These are phyloP conservation scores for Karstenula rhodostoma DNA, from an alignment of 2,329 filamentous ascomycete genomes.

Conservation along the genomic window DNA sequence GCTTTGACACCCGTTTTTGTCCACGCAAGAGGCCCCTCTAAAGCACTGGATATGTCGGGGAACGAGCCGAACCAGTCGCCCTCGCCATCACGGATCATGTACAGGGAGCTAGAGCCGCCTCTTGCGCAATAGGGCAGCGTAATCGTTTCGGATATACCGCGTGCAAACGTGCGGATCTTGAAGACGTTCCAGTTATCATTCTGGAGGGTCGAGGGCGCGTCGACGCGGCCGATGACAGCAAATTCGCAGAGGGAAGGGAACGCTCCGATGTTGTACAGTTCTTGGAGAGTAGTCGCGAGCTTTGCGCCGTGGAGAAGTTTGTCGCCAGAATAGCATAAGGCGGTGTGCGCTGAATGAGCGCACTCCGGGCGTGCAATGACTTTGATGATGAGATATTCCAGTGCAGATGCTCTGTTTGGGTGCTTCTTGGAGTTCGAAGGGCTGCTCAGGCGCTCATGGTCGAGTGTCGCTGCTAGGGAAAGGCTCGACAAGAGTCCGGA, in stretches of 20 bases:
- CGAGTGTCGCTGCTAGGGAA: slow-evolving; percentile 12
- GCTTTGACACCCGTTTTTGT: slow-evolving; percentile 10
- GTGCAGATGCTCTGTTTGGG: slow-evolving; percentile 11
- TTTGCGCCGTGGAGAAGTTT: slow-evolving; percentile 13
- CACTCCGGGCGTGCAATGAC: slow-evolving; percentile 14
- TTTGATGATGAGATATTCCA: slow-evolving; percentile 19
- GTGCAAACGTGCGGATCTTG: slow-evolving; percentile 16
- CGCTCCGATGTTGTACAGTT: slow-evolving; percentile 16
- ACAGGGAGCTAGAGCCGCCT: slow-evolving; percentile 25
- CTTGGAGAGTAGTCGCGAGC: slow-evolving; percentile 14
- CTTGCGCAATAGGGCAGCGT: slow-evolving; percentile 24
- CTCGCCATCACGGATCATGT: slow-evolving; percentile 23
- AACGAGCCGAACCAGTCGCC: slow-evolving; percentile 26
- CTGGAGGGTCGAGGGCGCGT: slow-evolving; percentile 7
- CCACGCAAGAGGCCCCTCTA: slow-evolving; percentile 20
- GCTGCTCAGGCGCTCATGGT: slow-evolving; percentile 9
- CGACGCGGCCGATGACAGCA: slow-evolving; percentile 21
- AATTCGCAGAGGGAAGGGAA: slow-evolving; percentile 21
- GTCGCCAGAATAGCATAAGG: slow-evolving; percentile 16
- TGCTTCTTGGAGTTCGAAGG: background rate
- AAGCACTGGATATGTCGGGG: slow-evolving; percentile 14
- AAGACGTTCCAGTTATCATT: slow-evolving; percentile 25
- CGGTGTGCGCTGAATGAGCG: slow-evolving; percentile 6
- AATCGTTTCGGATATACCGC: slow-evolving; percentile 12
- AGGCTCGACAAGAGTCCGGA: slow-evolving; percentile 19